phyloP scores from a whole-genome alignment of 306 rosid genomes.

The Castanospermum australe region DNA sequence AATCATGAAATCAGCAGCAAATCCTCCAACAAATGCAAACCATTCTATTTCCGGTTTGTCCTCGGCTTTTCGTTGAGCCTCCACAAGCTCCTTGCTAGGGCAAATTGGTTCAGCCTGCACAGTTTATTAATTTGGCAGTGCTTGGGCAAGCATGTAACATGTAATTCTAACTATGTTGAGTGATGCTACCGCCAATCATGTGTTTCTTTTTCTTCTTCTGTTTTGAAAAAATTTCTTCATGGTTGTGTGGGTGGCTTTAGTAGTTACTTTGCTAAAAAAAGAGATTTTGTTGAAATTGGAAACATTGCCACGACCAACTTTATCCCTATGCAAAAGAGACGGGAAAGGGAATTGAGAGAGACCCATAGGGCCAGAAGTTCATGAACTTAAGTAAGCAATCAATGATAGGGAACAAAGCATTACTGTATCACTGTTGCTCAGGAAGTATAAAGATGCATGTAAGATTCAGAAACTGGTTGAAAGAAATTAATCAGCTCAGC shows the following conservation, averaged over 20 bases:
- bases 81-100: conserved; percentile 16
- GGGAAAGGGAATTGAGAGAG: too few species aligned
- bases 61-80: background rate
- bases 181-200: background rate
- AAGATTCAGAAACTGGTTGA: background rate
- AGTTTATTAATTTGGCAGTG: conserved; percentile 9
- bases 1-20: conserved; percentile 11
- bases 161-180: conserved; percentile 14
- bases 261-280: too few species aligned
- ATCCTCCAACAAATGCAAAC: conserved; percentile 1
- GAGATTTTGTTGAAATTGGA: too few species aligned
- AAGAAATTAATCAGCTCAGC: background rate
- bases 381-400: background rate
- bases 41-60: background rate
- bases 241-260: too few species aligned
- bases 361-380: background rate
- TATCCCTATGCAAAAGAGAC: too few species aligned
- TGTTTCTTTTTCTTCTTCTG: background rate
- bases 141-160: conserved; percentile 2
- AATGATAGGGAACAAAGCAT: background rate
- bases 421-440: too few species aligned
- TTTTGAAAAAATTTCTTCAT: background rate
- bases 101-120: background rate
- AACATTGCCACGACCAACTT: too few species aligned
- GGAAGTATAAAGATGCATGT: background rate